Evolutionary conservation across 352 stramenopile species (phyloP).

Genomic region (Globisporangium spinosum): DNA sequence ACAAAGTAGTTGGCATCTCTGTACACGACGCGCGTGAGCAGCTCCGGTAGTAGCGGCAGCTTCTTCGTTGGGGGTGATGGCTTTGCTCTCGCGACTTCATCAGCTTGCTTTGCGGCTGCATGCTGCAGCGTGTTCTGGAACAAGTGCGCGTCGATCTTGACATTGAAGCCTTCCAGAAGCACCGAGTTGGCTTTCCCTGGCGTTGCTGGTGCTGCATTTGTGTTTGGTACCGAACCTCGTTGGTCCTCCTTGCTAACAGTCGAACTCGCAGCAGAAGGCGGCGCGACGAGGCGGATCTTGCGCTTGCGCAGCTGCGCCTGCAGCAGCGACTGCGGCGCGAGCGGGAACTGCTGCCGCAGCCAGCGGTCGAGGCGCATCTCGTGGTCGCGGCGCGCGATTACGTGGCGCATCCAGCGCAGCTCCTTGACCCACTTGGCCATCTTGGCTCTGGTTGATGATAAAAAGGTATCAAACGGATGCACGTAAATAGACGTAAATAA

Average conservation of each 20-base stretch:
- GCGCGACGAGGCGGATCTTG: constrained; percentile 48
- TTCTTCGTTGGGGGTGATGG: neutral
- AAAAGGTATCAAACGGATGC: too few relatives aligned
- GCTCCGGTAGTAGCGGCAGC: neutral
- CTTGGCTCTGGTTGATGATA: neutral
- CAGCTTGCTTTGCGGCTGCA: neutral
- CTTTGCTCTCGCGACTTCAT: too few relatives aligned
- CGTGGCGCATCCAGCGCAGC: constrained; percentile 50
- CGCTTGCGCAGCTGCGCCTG: constrained; percentile 63
- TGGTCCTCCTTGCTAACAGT: too few relatives aligned
- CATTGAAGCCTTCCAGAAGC: constrained; percentile 33
- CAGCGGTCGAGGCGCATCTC: constrained; percentile 70
- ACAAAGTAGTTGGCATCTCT: constrained; percentile 55
- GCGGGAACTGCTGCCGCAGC: constrained; percentile 51
- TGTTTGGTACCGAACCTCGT: neutral
- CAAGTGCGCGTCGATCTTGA: constrained; percentile 52
- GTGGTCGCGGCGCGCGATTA: constrained; percentile 38
- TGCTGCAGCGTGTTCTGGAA: constrained; percentile 33
- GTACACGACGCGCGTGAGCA: constrained; percentile 43
- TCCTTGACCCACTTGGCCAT: constrained; percentile 29
- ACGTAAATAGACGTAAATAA: too few relatives aligned
- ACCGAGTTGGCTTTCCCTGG: constrained; percentile 31
- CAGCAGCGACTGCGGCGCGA: constrained; percentile 49
- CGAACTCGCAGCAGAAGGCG: neutral
- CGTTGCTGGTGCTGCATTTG: neutral